Percentiles rank a stretch among this genome's conserved stretches.
Evolutionary conservation across 768 basidiomycete species (phyloP).

Genomic region (Neoboletus magnificus): DNA sequence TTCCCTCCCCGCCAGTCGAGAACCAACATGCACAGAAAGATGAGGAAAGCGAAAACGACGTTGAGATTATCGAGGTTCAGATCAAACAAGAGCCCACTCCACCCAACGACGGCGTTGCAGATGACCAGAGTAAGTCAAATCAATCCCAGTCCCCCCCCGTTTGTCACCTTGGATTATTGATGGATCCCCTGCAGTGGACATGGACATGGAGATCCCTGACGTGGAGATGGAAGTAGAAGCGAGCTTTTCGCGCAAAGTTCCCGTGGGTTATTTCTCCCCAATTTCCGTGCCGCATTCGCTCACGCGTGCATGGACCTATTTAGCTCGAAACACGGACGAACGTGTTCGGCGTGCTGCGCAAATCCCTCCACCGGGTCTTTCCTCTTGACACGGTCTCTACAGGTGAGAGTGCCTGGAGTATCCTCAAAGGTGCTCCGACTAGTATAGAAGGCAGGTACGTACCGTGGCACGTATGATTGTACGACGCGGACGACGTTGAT

Average conservation of each 20-base stretch:
- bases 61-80: conserved; percentile 12
- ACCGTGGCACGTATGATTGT: not conserved
- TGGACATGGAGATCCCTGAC: conserved; percentile 25
- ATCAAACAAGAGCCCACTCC: not conserved
- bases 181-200: not conserved
- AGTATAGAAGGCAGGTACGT: conserved; percentile 25
- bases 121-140: not conserved
- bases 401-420: conserved; percentile 28
- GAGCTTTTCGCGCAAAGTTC: conserved; percentile 42
- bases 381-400: conserved; percentile 1
- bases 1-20: not conserved
- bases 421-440: conserved; percentile 12
- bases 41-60: not conserved
- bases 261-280: conserved; percentile 24
- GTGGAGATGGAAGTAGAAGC: conserved; percentile 37
- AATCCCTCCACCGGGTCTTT: conserved; percentile 32
- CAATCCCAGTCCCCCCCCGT: too few species aligned
- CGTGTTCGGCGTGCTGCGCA: conserved; percentile 39
- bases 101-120: not conserved
- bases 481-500: not conserved
- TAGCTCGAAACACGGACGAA: conserved; percentile 37
- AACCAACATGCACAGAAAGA: not conserved
- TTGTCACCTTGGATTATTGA: not conserved
- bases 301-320: not conserved
- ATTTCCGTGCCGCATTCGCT: not conserved